Conservation (phyloP, 768 basidiomycete species). For the Pulveroboletus ravenelii region DNA sequence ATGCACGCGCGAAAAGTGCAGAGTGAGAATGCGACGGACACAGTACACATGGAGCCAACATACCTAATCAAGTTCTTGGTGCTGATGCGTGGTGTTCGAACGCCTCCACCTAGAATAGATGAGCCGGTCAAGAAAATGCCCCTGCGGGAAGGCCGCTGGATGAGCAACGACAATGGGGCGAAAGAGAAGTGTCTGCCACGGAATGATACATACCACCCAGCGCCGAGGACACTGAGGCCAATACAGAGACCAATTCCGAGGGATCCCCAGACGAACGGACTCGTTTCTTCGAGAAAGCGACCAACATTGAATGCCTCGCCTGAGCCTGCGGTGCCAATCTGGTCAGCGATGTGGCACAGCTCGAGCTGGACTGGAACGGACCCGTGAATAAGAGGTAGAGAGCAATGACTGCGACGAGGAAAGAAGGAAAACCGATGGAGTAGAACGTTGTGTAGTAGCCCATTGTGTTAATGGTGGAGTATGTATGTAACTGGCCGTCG, state of each 20-base stretch:
- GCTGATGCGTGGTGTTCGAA: constrained; percentile 85
- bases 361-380: constrained; percentile 29
- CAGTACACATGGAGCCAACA: constrained; percentile 10
- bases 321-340: constrained; percentile 46
- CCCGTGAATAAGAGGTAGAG: constrained; percentile 91
- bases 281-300: constrained; percentile 88
- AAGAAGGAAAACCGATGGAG: constrained; percentile 63
- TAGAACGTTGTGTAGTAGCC: constrained; percentile 46
- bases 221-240: constrained; percentile 89
- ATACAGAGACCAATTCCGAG: constrained; percentile 90
- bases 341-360: background rate
- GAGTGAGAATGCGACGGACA: background rate
- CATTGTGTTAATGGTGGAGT: constrained; percentile 11
- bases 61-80: constrained; percentile 98
- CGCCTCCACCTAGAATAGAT: constrained; percentile 95
- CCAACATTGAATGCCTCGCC: constrained; percentile 94
- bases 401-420: constrained; percentile 59
- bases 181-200: background rate
- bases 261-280: constrained; percentile 89
- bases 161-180: background rate
- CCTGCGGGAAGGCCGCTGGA: constrained; percentile 43
- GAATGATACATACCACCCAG: constrained; percentile 72
- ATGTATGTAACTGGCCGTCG: too few species aligned
- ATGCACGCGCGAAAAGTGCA: background rate
- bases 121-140: constrained; percentile 96